A percentile compares a stretch with the other conserved stretches of the same genome.
These are phyloP conservation scores for Sungouiozyma intestinalis DNA, from an alignment of 805 yeast species.

Conservation along the genomic window DNA sequence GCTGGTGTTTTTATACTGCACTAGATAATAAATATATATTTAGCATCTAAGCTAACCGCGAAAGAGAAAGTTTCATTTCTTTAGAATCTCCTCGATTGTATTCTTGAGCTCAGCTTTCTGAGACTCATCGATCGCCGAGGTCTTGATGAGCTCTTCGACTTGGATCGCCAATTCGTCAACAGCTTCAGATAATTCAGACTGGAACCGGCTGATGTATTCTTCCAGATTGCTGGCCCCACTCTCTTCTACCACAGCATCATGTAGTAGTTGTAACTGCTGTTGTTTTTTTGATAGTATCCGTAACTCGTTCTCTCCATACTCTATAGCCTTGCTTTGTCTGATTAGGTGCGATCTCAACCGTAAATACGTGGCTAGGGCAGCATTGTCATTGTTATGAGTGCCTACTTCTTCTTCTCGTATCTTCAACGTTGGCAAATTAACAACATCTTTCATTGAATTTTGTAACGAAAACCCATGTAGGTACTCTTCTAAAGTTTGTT, in stretches of 20 bases:
- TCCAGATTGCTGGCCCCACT: slow-evolving; percentile 1
- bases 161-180: slow-evolving; percentile 10
- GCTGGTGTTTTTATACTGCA: too few relatives aligned
- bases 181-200: slow-evolving; percentile 4
- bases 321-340: slow-evolving; percentile 13
- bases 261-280: slow-evolving; percentile 4
- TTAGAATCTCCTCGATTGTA: slow-evolving; percentile 1
- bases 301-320: slow-evolving; percentile 7
- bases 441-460: slow-evolving; percentile 13
- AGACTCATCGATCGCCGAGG: slow-evolving; percentile 2
- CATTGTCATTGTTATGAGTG: slow-evolving; percentile 7
- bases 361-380: slow-evolving; percentile 18
- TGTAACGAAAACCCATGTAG: slow-evolving; percentile 10
- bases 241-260: slow-evolving; percentile 6
- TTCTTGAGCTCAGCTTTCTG: background rate
- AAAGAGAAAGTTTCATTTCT: background rate
- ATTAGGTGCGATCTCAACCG: slow-evolving; percentile 13
- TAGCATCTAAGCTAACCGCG: slow-evolving; percentile 1
- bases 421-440: slow-evolving; percentile 17
- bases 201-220: slow-evolving; percentile 9
- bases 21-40: too few relatives aligned
- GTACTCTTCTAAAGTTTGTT: background rate
- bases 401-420: slow-evolving; percentile 1
- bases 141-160: slow-evolving; percentile 14
- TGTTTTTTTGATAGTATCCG: slow-evolving; percentile 4